Evolutionary conservation across 78 protist genomes (phyloP), one percentile per base, ranked within the genome.

Genomic region (Dictyostelium brefeldianum): DNA sequence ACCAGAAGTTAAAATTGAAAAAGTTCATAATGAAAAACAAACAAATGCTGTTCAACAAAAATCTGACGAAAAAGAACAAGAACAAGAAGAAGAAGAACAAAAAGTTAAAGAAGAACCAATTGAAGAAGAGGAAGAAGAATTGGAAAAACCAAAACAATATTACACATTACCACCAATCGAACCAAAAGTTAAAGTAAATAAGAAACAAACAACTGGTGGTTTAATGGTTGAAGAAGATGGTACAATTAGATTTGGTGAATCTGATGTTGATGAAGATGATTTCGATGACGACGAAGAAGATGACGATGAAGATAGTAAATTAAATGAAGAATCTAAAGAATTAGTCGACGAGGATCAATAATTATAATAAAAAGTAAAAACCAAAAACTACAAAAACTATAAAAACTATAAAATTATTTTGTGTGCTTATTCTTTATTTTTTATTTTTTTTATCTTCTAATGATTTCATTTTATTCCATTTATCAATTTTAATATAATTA

Each of bases 181-280:
- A 47, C 51, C 56, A 73, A 73, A 73, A 47, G 46, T 48, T 65
- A 81, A 67, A 29, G 59, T 43, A 11, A 51, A 53, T 14, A 69
- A 47, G 20, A 67, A 62, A 54, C 11, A 57, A 69, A 20, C 65
- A 29, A 75, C 81, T 36, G 69, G 56, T 47, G 54, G 41, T 31
- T 59, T 84, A 9, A 84, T 87, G 48, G 93, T 84, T 0, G 93
- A 87, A 27, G 93, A 87, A 65, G 93, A 87, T 77, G 93, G 93
- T 50, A 62, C 84, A 1, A 87, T 87, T 29, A 51, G 93, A 57
- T 74, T 78, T 78, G 51, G 56, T 8, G 59, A 54, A 78, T 57
- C 57, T 20, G 51, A 78, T 36, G 83, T 54, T 10, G 83, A 50
- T 10, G 12, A 67, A 53, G 11, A 82, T 36, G 27, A 79, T 8